Base-by-base conservation (phyloP, 2,329 filamentous ascomycete genomes). In the Arthrobotrys entomopaga region DNA sequence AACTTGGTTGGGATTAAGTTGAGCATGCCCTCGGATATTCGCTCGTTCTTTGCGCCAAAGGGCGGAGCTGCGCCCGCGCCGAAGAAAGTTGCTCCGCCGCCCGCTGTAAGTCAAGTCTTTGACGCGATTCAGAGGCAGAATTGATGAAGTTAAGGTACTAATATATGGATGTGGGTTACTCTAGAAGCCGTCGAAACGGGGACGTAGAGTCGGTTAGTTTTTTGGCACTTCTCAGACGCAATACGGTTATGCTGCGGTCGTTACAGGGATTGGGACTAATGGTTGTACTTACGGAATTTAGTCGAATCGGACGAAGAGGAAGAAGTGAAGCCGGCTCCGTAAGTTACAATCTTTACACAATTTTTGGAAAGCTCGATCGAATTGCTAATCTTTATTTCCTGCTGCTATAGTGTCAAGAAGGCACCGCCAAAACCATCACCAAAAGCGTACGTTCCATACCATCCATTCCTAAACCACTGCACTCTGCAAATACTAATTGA, bases 11-110 rank as follows among this genome's bases (percentile, higher is more conserved):
- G 42, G 13, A 46, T 46, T 46, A 5, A 4, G 42, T 46, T 19
- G 46, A 50, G 46, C 16, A 96, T 97, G 93, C 88, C 93, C 63
- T 80, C 85, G 76, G 94, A 98, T 82, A 98, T 97, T 79, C 87
- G 93, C 80, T 92, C 86, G 78, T 98, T 97, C 83, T 97, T 98
- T 84, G 89, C 90, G 65, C 88, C 90, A 75, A 93, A 93, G 81
- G 87, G 88, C 59, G 85, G 86, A 76, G 70, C 70, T 46, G 67
- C 63, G 38, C 69, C 70, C 1, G 34, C 64, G 13, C 53, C 64
- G 8, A 74, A 74, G 46, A 74, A 74, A 42, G 38, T 50, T 75
- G 69, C 70, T 48, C 67, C 70, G 11, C 52, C 81, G 20, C 43
- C 76, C 16, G 42, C 8, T 71, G 70, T 76, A 54, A 20, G 63